phyloP scores from a whole-genome alignment of 305 asterid species.

The Solanum hybrid region DNA sequence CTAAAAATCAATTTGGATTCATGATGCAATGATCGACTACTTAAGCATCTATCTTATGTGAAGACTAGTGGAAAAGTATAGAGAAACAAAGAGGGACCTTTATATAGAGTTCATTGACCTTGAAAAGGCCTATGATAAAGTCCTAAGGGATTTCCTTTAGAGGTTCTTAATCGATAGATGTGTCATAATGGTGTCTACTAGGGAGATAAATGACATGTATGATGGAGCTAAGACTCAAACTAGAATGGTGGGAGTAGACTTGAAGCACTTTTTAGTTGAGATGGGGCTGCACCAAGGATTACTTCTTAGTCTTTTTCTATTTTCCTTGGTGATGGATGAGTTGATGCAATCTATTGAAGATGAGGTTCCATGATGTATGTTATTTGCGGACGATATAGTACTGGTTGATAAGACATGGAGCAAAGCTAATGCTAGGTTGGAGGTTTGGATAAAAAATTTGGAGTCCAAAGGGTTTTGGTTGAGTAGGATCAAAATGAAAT shows the following conservation, averaged over 20 bases:
- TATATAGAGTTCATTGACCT: neutral
- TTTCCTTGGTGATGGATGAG: neutral
- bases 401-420: neutral
- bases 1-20: neutral
- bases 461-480: neutral
- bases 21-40: neutral
- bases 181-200: neutral
- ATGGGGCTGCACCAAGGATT: neutral
- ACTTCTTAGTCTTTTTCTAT: neutral
- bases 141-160: neutral
- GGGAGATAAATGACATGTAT: neutral
- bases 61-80: neutral
- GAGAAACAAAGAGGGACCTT: neutral
- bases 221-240: neutral
- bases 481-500: neutral
- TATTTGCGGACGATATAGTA: neutral
- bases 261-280: neutral
- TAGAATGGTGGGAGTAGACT: neutral
- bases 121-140: neutral
- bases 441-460: neutral
- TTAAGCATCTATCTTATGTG: neutral
- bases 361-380: neutral
- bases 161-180: neutral
- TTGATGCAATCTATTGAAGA: neutral
- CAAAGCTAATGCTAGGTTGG: neutral